Percentiles rank a stretch among this genome's conserved stretches.
Evolutionary conservation across 768 basidiomycete genomes (phyloP).

Genomic region (Cyclocybe aegerita): DNA sequence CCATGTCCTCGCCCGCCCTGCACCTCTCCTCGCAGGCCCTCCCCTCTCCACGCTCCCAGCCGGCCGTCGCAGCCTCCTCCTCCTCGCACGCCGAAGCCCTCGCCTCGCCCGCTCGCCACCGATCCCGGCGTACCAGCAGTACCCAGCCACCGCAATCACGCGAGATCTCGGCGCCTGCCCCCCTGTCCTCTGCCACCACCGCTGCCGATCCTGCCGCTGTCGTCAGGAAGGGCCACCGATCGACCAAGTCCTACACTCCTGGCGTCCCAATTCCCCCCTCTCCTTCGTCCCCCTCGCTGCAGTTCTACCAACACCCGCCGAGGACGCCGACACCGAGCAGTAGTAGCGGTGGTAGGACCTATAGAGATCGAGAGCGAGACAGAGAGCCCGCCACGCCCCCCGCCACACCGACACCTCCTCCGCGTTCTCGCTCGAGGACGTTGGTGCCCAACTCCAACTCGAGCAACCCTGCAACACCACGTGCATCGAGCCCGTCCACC

Average conservation of each 20-base stretch:
- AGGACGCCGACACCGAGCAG: background rate
- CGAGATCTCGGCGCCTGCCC: slow-evolving; percentile 30
- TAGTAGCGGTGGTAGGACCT: background rate
- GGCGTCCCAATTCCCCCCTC: slow-evolving; percentile 22
- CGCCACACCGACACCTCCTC: background rate
- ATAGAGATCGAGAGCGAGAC: background rate
- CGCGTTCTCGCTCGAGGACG: background rate
- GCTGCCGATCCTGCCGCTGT: slow-evolving; percentile 23
- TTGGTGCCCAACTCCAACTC: too few relatives aligned
- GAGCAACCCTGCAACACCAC: background rate
- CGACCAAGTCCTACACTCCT: slow-evolving; percentile 28
- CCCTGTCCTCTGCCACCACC: slow-evolving; percentile 19
- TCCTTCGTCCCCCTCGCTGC: slow-evolving; percentile 20
- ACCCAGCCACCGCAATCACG: slow-evolving; percentile 28
- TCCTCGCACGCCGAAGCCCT: slow-evolving; percentile 44
- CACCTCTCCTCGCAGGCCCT: slow-evolving; percentile 60
- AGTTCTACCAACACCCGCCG: background rate
- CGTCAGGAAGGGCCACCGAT: slow-evolving; percentile 22
- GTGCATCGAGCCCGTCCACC: slow-evolving; percentile 3
- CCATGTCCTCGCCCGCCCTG: slow-evolving; percentile 74
- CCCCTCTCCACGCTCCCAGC: slow-evolving; percentile 52
- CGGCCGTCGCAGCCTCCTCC: slow-evolving; percentile 45
- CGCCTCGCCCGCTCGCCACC: slow-evolving; percentile 47
- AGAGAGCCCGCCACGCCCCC: slow-evolving; percentile 1
- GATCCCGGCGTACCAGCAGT: slow-evolving; percentile 40